A percentile compares a stretch with the other conserved stretches of the same genome.
phyloP scores from a whole-genome alignment of 2,329 filamentous ascomycete genomes.

The Hansfordia pulvinata region DNA sequence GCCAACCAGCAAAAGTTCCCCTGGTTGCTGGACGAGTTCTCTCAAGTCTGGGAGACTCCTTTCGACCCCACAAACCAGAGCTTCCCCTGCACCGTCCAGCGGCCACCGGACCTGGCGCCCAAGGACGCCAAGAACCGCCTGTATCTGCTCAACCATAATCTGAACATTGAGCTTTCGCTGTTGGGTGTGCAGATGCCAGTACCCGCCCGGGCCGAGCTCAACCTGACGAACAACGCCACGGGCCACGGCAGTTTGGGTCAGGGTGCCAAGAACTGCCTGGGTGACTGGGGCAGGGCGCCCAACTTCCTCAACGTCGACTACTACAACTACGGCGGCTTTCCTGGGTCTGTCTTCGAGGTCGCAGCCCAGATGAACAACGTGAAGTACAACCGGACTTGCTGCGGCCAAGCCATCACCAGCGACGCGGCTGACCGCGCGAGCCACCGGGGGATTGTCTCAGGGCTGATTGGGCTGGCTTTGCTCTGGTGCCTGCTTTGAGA shows the following conservation, averaged over 20 bases:
- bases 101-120: conserved; percentile 51
- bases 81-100: conserved; percentile 70
- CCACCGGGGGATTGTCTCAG: too few species aligned
- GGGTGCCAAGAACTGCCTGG: conserved; percentile 47
- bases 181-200: conserved; percentile 52
- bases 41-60: conserved; percentile 80
- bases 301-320: conserved; percentile 77
- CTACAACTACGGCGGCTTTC: conserved; percentile 56
- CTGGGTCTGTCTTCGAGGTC: conserved; percentile 65
- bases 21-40: conserved; percentile 80
- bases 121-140: conserved; percentile 46
- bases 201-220: conserved; percentile 56
- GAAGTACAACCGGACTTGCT: conserved; percentile 47
- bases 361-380: conserved; percentile 61
- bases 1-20: conserved; percentile 68
- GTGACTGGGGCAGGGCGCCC: conserved; percentile 53
- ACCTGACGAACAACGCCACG: conserved; percentile 54
- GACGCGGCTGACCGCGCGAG: too few species aligned
- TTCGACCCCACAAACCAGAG: conserved; percentile 53
- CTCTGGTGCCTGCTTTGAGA: too few species aligned
- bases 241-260: conserved; percentile 54
- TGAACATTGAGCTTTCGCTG: conserved; percentile 65
- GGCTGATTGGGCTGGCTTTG: too few species aligned
- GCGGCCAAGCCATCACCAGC: conserved; percentile 25
- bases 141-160: conserved; percentile 83